phyloP scores from a whole-genome alignment of 306 rosid species.

The Cicer pinnatifidum region DNA sequence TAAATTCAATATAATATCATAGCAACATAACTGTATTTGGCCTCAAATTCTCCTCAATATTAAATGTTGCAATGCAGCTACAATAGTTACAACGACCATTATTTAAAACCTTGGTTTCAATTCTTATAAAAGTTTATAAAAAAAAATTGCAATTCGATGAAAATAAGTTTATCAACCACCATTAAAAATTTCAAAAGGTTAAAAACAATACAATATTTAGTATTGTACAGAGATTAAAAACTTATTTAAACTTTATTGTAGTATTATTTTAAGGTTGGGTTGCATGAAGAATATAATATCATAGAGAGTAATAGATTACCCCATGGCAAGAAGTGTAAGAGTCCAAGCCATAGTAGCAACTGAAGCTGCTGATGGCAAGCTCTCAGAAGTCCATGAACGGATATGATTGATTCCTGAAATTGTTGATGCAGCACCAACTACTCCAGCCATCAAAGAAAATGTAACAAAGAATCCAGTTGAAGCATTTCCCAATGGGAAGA shows the following conservation, averaged over 20 bases:
- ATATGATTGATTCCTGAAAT: conserved; percentile 77
- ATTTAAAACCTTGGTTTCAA: too few species aligned
- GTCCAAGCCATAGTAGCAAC: conserved; percentile 84
- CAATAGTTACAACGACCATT: too few species aligned
- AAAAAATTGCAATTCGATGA: too few species aligned
- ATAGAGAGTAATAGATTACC: conserved; percentile 53
- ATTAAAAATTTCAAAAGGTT: too few species aligned
- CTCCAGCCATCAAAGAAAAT: conserved; percentile 81
- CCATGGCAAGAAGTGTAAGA: conserved; percentile 87
- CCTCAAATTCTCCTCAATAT: too few species aligned
- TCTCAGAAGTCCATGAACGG: conserved; percentile 70
- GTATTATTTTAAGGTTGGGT: background rate
- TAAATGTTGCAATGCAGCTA: too few species aligned
- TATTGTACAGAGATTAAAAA: too few species aligned
- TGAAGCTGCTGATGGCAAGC: conserved; percentile 81
- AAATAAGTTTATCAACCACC: too few species aligned
- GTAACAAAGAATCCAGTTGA: conserved; percentile 91
- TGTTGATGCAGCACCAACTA: conserved; percentile 81
- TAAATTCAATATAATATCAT: too few species aligned
- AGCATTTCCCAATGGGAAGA: conserved; percentile 93
- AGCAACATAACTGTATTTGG: too few species aligned
- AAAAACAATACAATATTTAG: too few species aligned
- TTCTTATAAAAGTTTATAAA: too few species aligned
- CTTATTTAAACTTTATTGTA: background rate
- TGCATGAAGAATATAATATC: background rate